Evolutionary conservation across 768 basidiomycete species (phyloP), one percentile per base, ranked within the genome.

Genomic region (Pisolithus sp.): DNA sequence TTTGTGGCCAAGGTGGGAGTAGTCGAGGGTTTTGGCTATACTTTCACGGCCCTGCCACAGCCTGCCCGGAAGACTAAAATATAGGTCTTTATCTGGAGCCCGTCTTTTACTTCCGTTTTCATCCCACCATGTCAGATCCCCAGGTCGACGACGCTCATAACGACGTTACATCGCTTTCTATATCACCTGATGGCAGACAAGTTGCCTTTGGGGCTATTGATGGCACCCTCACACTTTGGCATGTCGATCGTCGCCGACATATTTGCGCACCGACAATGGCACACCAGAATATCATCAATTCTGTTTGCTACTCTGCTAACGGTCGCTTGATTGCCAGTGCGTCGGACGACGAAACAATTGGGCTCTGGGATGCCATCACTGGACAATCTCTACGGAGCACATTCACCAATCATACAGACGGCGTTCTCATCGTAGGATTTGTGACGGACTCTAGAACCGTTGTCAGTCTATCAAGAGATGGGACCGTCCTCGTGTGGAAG

Each of bases 241-340:
- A n/a, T n/a, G n/a, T 44, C 13, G 17, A 24, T 9, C n/a, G 18
- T 24, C 30, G 37, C 7, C 47, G 44, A 31, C 36, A 15, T 7
- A 30, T 21, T 24, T 20, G 21, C 10, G 36, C 26, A 23, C 44
- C 51, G 3, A 20, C 23, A 28, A 18, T 7, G 49, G 61, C 75
- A 51, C 39, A 44, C 34, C 56, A 17, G 18, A 48, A 18, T n/a
- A 23, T 45, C 36, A 45, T 60, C 17, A 53, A 39, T 44, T 46
- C 42, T n/a, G 30, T 48, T 36, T 39, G 49, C 20, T 51, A 47
- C 40, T 36, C 52, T 7, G 50, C 26, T 6, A 39, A 49, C 23
- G 49, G 58, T 13, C 13, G n/a, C n/a, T n/a, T n/a, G 24, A 41
- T 46, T 10, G 43, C 52, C 50, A 49, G 44, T 20, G 50, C 50